Percentiles rank a stretch among this genome's conserved stretches.
phyloP scores from a whole-genome alignment of 495 filamentous ascomycete species.

The Trichoderma parareesei region DNA sequence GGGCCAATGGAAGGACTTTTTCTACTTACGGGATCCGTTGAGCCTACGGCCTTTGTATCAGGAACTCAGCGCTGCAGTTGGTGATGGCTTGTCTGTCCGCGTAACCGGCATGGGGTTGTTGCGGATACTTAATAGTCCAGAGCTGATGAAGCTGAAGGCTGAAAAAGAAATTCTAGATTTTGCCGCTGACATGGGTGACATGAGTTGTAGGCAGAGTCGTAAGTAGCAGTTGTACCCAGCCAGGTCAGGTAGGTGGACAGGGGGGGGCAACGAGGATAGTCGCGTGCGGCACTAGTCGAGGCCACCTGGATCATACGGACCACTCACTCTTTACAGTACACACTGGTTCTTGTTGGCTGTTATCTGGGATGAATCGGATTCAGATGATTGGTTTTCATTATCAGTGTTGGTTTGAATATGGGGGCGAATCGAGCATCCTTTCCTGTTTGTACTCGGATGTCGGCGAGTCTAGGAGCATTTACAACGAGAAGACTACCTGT shows the following conservation, averaged over 20 bases:
- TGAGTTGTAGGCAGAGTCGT: background rate
- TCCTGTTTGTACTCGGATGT: too few species aligned
- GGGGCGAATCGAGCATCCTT: too few species aligned
- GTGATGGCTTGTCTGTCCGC: background rate
- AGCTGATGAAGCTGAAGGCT: background rate
- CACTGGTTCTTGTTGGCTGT: too few species aligned
- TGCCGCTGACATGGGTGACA: constrained; percentile 2
- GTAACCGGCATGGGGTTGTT: background rate
- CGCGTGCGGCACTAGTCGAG: background rate
- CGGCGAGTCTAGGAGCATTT: too few species aligned
- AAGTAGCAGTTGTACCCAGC: too few species aligned
- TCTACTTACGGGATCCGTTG: background rate
- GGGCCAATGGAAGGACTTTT: background rate
- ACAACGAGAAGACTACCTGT: too few species aligned
- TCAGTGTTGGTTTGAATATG: too few species aligned
- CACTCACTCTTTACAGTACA: background rate
- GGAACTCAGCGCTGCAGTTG: too few species aligned
- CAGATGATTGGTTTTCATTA: too few species aligned
- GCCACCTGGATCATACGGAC: background rate
- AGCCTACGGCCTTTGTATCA: background rate
- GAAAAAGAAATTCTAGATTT: background rate
- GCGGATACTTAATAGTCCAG: background rate
- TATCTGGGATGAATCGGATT: too few species aligned
- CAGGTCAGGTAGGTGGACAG: too few species aligned
- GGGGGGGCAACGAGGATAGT: background rate